phyloP scores from a whole-genome alignment of 108 stramenopile species.

The Nitzschia sp. region DNA sequence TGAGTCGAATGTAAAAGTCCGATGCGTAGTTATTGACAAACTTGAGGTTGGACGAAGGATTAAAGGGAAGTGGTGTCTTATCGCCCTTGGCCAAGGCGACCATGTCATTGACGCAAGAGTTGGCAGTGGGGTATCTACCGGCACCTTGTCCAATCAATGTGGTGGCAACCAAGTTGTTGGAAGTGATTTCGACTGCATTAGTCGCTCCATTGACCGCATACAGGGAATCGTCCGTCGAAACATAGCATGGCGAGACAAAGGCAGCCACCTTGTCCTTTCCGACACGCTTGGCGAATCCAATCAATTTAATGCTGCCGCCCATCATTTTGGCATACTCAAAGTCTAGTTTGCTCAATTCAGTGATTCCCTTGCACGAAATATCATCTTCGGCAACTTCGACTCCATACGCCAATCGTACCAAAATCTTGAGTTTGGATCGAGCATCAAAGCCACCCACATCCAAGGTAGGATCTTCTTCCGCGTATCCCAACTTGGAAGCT shows the following conservation, averaged over 20 bases:
- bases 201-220: slow-evolving; percentile 81
- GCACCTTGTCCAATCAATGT: slow-evolving; percentile 90
- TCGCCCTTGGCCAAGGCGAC: slow-evolving; percentile 84
- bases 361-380: slow-evolving; percentile 85
- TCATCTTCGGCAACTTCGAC: slow-evolving; percentile 83
- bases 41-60: slow-evolving; percentile 45
- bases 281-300: slow-evolving; percentile 74
- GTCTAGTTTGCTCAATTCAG: slow-evolving; percentile 82
- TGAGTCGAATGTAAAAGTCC: slow-evolving; percentile 82
- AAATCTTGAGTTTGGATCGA: slow-evolving; percentile 84
- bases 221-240: slow-evolving; percentile 71
- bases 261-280: slow-evolving; percentile 66
- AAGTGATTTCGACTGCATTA: slow-evolving; percentile 84
- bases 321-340: slow-evolving; percentile 91
- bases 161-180: slow-evolving; percentile 67
- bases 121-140: slow-evolving; percentile 89
- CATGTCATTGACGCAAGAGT: slow-evolving; percentile 85
- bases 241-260: slow-evolving; percentile 85
- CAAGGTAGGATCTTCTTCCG: slow-evolving; percentile 94
- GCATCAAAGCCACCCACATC: slow-evolving; percentile 93
- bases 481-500: slow-evolving; percentile 88
- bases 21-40: slow-evolving; percentile 83
- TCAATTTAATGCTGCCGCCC: slow-evolving; percentile 87
- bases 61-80: slow-evolving; percentile 70
- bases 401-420: slow-evolving; percentile 87